These are phyloP conservation scores for Batrachochytrium dendrobatidis DNA, from an alignment of 371 early-diverging fungal species.

Conservation along the genomic window DNA sequence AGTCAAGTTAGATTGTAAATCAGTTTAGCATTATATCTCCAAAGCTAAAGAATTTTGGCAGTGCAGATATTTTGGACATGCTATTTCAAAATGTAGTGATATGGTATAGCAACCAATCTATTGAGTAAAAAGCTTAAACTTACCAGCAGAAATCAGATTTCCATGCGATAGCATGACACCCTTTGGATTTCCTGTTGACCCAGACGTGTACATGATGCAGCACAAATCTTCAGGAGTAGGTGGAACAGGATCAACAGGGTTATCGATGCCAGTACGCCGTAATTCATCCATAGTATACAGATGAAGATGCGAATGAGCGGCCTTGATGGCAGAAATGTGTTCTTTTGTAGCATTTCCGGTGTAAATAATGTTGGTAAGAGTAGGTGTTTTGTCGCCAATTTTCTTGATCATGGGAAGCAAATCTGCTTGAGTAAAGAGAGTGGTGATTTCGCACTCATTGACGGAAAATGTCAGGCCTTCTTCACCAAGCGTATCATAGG, in stretches of 20 bases:
- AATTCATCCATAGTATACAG: slow-evolving; percentile 52
- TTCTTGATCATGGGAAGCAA: slow-evolving; percentile 58
- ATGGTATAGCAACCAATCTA: too few species aligned
- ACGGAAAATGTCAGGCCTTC: slow-evolving; percentile 78
- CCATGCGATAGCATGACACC: slow-evolving; percentile 82
- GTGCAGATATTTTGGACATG: too few species aligned
- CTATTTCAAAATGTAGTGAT: too few species aligned
- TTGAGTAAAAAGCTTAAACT: slow-evolving; percentile 21
- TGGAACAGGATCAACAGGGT: slow-evolving; percentile 52
- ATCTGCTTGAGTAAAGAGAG: slow-evolving; percentile 76
- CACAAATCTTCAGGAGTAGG: slow-evolving; percentile 73
- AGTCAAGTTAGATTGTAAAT: too few species aligned
- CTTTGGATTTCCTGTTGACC: slow-evolving; percentile 71
- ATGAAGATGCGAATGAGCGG: slow-evolving; percentile 34
- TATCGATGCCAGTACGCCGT: slow-evolving; percentile 50
- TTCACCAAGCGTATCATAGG: slow-evolving; percentile 84
- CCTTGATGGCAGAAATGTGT: slow-evolving; percentile 11
- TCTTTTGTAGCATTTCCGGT: slow-evolving; percentile 57
- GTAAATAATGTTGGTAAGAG: slow-evolving; percentile 68
- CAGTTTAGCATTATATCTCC: too few species aligned
- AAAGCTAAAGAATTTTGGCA: too few species aligned
- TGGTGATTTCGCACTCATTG: slow-evolving; percentile 71
- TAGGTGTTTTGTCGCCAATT: slow-evolving; percentile 43
- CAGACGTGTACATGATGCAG: slow-evolving; percentile 91
- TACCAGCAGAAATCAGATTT: slow-evolving; percentile 64